These are phyloP conservation scores for Hansenula sp. DNA, from an alignment of 1,139 yeast genomes.

Conservation along the genomic window DNA sequence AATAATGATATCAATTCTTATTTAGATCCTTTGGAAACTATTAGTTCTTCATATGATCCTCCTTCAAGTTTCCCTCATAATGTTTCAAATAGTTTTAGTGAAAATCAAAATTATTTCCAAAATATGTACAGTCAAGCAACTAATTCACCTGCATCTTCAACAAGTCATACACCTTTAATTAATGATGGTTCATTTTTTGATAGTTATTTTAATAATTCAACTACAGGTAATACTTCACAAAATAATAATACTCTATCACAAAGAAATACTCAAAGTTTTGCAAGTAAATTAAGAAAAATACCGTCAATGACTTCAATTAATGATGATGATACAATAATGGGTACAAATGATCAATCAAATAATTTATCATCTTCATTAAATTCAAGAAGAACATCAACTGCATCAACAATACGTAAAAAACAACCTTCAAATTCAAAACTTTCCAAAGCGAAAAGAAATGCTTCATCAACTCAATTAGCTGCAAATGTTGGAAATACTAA, in stretches of 20 bases:
- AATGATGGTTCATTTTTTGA: conserved; percentile 21
- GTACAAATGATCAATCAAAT: no score
- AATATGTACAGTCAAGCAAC: conserved; percentile 12
- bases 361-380: conserved; percentile 15
- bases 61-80: conserved; percentile 17
- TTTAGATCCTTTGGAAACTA: conserved; percentile 22
- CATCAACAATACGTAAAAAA: conserved; percentile 20
- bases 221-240: background rate
- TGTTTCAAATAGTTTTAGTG: conserved; percentile 13
- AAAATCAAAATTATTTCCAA: conserved; percentile 12
- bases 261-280: conserved; percentile 13
- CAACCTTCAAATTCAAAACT: conserved; percentile 10
- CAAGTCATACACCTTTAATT: conserved; percentile 18
- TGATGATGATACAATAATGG: conserved; percentile 7
- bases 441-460: conserved; percentile 14
- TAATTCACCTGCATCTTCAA: conserved; percentile 19
- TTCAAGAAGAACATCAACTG: conserved; percentile 15
- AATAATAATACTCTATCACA: background rate
- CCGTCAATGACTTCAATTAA: conserved; percentile 11
- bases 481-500: background rate
- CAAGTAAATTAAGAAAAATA: conserved; percentile 18
- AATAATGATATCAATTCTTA: conserved; percentile 11
- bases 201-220: conserved; percentile 12
- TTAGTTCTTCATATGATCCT: conserved; percentile 20
- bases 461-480: conserved; percentile 16